These are phyloP conservation scores for Arbutus unedo DNA, from an alignment of 148 eudicot species.

Conservation along the genomic window DNA sequence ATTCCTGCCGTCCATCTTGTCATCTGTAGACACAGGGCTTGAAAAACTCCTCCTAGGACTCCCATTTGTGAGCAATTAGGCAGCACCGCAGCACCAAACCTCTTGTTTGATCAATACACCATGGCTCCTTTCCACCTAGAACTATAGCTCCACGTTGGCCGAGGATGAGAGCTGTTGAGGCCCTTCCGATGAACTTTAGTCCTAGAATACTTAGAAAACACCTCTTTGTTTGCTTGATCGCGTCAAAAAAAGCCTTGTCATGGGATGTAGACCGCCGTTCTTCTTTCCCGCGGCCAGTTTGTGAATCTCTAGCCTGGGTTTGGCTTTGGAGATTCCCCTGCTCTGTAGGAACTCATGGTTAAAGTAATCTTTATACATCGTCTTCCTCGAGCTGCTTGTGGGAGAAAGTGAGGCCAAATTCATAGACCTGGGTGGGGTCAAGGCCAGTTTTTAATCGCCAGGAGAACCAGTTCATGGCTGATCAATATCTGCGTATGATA, in stretches of 20 bases:
- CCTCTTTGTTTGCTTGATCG: slow-evolving; percentile 42
- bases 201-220: slow-evolving; percentile 36
- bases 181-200: slow-evolving; percentile 35
- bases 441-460: slow-evolving; percentile 75
- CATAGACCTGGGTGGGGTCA: slow-evolving; percentile 62
- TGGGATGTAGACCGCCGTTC: slow-evolving; percentile 11
- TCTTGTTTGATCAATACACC: no score
- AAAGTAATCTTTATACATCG: slow-evolving; percentile 30
- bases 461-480: slow-evolving; percentile 69
- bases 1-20: no score
- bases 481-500: background rate
- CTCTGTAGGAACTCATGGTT: slow-evolving; percentile 76
- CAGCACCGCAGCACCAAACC: no score
- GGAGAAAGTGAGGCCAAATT: slow-evolving; percentile 55
- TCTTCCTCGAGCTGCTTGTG: slow-evolving; percentile 81
- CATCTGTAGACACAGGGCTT: no score
- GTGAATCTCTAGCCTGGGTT: slow-evolving; percentile 83
- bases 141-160: slow-evolving; percentile 41
- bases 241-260: slow-evolving; percentile 22
- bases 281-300: slow-evolving; percentile 54
- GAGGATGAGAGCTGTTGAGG: slow-evolving; percentile 42
- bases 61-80: slow-evolving; percentile 15
- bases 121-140: slow-evolving; percentile 50
- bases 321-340: slow-evolving; percentile 82
- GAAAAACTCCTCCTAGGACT: no score